Evolutionary conservation across 164 flowering plant species (phyloP).

Genomic region (Annona squamosa): DNA sequence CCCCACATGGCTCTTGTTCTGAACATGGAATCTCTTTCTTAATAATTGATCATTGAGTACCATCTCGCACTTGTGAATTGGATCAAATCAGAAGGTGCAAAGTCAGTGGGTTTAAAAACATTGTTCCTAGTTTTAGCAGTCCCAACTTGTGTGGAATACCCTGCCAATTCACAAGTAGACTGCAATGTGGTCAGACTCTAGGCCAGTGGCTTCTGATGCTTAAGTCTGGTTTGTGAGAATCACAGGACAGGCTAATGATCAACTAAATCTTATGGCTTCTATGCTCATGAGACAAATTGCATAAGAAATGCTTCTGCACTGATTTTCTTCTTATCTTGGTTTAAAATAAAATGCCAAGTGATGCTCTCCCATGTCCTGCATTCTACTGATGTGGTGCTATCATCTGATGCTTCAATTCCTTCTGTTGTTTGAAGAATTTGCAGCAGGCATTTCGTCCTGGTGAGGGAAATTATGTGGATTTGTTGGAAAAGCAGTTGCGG

Average conservation of each 20-base stretch:
- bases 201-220: no score
- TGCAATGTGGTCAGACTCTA: no score
- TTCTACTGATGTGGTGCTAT: neutral
- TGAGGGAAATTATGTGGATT: constrained; percentile 2
- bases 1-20: neutral
- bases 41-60: no score
- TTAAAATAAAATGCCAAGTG: neutral
- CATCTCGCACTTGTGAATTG: no score
- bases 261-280: no score
- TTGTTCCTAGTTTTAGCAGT: no score
- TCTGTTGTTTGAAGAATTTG: constrained; percentile 43
- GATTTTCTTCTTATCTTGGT: neutral
- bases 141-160: no score
- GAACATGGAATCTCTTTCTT: neutral
- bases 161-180: no score
- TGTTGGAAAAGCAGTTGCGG: constrained; percentile 44
- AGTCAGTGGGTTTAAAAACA: no score
- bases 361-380: neutral
- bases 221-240: no score
- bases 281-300: neutral
- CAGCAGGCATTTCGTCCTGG: constrained; percentile 19
- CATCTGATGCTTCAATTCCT: neutral
- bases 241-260: no score
- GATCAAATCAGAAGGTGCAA: no score
- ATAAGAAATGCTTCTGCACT: neutral